These are phyloP conservation scores for Anisodus acutangulus DNA, from an alignment of 257 asterid genomes.

Conservation along the genomic window DNA sequence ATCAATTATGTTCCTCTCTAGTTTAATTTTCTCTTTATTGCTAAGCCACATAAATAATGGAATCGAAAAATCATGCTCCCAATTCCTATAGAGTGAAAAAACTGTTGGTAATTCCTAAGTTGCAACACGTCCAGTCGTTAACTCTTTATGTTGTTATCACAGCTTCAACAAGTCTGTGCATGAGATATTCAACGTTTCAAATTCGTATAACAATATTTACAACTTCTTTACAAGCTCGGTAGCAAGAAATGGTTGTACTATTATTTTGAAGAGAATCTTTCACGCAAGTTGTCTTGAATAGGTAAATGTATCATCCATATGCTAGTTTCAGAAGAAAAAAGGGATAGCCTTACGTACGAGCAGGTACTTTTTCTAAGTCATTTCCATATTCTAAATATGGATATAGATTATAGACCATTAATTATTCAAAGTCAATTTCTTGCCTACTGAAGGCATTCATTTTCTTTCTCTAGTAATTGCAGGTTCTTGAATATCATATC, in stretches of 20 bases:
- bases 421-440: neutral
- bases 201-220: no score
- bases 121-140: no score
- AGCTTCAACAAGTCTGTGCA: neutral
- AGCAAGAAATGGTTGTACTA: neutral
- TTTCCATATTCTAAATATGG: neutral
- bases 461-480: neutral
- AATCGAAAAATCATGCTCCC: no score
- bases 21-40: no score
- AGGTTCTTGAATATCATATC: neutral
- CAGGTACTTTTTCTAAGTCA: neutral
- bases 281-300: neutral
- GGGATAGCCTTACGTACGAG: neutral
- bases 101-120: no score
- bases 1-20: no score
- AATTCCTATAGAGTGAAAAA: no score
- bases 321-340: neutral
- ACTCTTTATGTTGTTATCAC: neutral
- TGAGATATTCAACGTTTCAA: neutral
- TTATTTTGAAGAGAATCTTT: neutral
- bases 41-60: no score
- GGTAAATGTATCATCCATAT: neutral
- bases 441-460: neutral
- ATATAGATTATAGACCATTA: neutral
- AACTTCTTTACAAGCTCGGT: neutral